Evolutionary conservation across 805 yeast species (phyloP), one percentile per base, ranked within the genome.

Genomic region (Nakazawaea molendinolei): DNA sequence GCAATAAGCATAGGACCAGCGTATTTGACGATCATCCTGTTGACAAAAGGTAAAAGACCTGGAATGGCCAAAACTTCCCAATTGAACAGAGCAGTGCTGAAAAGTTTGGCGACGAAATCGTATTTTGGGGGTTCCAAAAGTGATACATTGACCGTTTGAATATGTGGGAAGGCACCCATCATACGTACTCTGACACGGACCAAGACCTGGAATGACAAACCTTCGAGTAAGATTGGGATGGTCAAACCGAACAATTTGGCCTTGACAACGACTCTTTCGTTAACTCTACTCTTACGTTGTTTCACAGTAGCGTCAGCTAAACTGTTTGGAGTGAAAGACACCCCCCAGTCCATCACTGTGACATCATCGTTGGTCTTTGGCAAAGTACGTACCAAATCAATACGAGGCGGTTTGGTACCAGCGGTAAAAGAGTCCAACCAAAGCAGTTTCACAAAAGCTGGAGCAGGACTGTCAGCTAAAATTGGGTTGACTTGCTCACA

Each of bases 291-390:
- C 53, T 80, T 85, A 58, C 82, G 56, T 58, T 92, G 97, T 51
- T 90, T 85, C 19, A 79, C 76, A 38, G 86, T 86, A 48, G 86
- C 65, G 57, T 92, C 99, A 28, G 82, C 81, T 33, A 76, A 59
- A 26, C 87, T 83, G 58, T 86, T 86, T n/a, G 99, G 98, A 19
- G 86, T 82, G 64, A 89, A 86, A 1, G 96, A 84, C 29, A 83
- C 73, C 28, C 79, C 82, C 97, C 97, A 90, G 60, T 92, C 98
- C 96, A 92, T 92, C 36, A 94, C 96, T 8, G 90, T 94, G 35
- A 92, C 81, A 52, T 90, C 96, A 43, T 82, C 83, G 21, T 76
- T 79, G n/a, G 97, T 90, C 44, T 90, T 85, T 33, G 80, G 84
- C 51, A 87, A 74, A 2, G 97, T 85, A 54, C 92, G 85, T 14